Percentiles rank a stretch among this genome's conserved stretches.
These are phyloP conservation scores for Lecanicillium sp. DNA, from an alignment of 2,329 filamentous ascomycete genomes.

Conservation along the genomic window DNA sequence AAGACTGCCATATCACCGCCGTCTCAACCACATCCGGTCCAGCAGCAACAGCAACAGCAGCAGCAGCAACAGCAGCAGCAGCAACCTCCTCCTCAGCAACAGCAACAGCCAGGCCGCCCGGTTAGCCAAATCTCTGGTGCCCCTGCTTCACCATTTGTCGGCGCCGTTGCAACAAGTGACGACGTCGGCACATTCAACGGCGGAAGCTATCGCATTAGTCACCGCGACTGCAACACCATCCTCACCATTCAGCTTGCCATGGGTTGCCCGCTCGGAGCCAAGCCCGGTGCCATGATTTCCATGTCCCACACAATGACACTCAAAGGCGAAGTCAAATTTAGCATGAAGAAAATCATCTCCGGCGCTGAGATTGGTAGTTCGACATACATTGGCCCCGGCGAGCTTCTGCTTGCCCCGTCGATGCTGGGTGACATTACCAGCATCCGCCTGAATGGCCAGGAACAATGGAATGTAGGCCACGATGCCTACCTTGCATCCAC, in stretches of 20 bases:
- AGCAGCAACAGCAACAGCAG: constrained; percentile 14
- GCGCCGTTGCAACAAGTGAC: constrained; percentile 56
- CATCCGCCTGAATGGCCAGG: constrained; percentile 61
- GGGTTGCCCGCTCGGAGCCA: constrained; percentile 73
- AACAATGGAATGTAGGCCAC: constrained; percentile 76
- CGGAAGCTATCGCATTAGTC: constrained; percentile 86
- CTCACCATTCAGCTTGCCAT: constrained; percentile 84
- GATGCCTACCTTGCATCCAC: constrained; percentile 83
- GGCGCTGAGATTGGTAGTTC: constrained; percentile 74
- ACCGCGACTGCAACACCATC: constrained; percentile 84
- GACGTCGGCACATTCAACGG: constrained; percentile 97
- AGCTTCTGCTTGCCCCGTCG: constrained; percentile 74
- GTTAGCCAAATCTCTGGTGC: constrained; percentile 29
- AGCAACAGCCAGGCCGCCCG: constrained; percentile 15
- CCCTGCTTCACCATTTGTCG: constrained; percentile 50
- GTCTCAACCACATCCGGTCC: too few relatives aligned
- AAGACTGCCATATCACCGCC: constrained; percentile 13
- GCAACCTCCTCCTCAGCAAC: constrained; percentile 19
- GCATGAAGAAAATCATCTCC: constrained; percentile 80
- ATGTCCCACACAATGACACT: constrained; percentile 87
- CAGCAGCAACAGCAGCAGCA: constrained; percentile 19
- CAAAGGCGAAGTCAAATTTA: constrained; percentile 76
- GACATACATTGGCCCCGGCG: constrained; percentile 80
- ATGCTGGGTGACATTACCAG: constrained; percentile 80
- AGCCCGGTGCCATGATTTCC: constrained; percentile 85